A percentile compares a stretch with the other conserved stretches of the same genome.
Evolutionary conservation across 371 early-diverging fungal species (phyloP).

Genomic region (Amoeboradix gromovi): DNA sequence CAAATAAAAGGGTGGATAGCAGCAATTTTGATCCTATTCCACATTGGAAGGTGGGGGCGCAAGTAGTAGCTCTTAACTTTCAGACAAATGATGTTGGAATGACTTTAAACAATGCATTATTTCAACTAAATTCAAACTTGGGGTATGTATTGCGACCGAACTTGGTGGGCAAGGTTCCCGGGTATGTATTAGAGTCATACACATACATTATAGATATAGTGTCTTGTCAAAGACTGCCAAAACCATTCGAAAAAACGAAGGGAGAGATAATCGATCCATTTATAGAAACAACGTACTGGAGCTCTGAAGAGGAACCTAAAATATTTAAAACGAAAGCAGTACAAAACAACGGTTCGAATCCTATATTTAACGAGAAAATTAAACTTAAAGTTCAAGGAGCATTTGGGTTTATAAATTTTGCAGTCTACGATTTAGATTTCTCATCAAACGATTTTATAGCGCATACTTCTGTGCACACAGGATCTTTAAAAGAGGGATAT

Average conservation of each 20-base stretch:
- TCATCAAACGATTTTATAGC: background rate
- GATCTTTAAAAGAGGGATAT: background rate
- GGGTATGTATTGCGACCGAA: slow-evolving; percentile 47
- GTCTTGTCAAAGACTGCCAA: slow-evolving; percentile 28
- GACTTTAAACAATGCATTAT: slow-evolving; percentile 43
- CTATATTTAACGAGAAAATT: slow-evolving; percentile 8
- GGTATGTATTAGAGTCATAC: slow-evolving; percentile 4
- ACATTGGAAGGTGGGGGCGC: slow-evolving; percentile 37
- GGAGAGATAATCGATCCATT: slow-evolving; percentile 24
- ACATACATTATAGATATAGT: slow-evolving; percentile 15
- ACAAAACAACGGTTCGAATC: slow-evolving; percentile 23
- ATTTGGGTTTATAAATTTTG: background rate
- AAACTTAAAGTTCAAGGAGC: background rate
- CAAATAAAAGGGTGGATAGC: slow-evolving; percentile 31
- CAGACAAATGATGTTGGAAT: slow-evolving; percentile 20
- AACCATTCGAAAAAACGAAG: slow-evolving; percentile 16
- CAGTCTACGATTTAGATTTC: background rate
- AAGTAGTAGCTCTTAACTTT: slow-evolving; percentile 55
- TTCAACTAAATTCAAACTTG: slow-evolving; percentile 23
- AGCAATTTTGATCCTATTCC: slow-evolving; percentile 42
- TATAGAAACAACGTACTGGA: slow-evolving; percentile 12
- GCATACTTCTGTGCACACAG: background rate
- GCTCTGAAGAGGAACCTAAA: slow-evolving; percentile 2
- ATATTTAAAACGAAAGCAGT: slow-evolving; percentile 13
- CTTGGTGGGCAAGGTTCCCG: slow-evolving; percentile 8